Conservation (phyloP, 805 yeast genomes). For the Danielozyma ontarioensis region DNA sequence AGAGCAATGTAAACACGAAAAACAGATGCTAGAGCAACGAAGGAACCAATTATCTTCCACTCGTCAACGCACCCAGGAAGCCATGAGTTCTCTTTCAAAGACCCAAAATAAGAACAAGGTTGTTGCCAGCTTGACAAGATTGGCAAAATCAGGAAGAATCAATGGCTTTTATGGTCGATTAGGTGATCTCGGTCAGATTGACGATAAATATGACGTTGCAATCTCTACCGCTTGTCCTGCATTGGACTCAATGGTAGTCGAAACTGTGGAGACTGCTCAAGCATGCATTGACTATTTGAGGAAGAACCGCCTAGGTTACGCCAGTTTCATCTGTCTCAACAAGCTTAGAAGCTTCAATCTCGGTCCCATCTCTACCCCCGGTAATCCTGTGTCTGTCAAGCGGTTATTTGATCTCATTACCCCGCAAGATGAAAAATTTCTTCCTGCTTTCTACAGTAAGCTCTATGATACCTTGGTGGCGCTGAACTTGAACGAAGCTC, state of each 20-base stretch:
- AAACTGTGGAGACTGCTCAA: slow-evolving; percentile 57
- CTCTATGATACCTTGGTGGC: slow-evolving; percentile 88
- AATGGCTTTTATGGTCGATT: slow-evolving; percentile 84
- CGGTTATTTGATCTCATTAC: slow-evolving; percentile 79
- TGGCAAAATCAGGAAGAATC: slow-evolving; percentile 77
- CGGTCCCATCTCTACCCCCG: slow-evolving; percentile 61
- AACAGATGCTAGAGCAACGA: slow-evolving; percentile 46
- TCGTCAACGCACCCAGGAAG: slow-evolving; percentile 64
- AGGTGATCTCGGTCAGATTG: slow-evolving; percentile 91
- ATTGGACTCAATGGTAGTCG: slow-evolving; percentile 90
- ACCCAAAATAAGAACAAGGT: slow-evolving; percentile 71
- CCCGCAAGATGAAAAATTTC: slow-evolving; percentile 61
- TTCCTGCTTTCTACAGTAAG: slow-evolving; percentile 86
- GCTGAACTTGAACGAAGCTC: slow-evolving; percentile 69
- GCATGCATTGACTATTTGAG: slow-evolving; percentile 73
- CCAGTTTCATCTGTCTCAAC: slow-evolving; percentile 76
- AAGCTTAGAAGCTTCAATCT: slow-evolving; percentile 64
- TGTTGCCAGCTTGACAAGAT: slow-evolving; percentile 57
- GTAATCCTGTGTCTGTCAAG: slow-evolving; percentile 55
- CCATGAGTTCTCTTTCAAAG: slow-evolving; percentile 51
- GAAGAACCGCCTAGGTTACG: slow-evolving; percentile 80
- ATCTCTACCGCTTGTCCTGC: slow-evolving; percentile 92
- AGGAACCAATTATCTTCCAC: slow-evolving; percentile 46
- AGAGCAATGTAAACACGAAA: slow-evolving; percentile 48
- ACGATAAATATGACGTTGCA: slow-evolving; percentile 85